Conservation (phyloP, 768 basidiomycete species). For the Ramaria rubella region DNA sequence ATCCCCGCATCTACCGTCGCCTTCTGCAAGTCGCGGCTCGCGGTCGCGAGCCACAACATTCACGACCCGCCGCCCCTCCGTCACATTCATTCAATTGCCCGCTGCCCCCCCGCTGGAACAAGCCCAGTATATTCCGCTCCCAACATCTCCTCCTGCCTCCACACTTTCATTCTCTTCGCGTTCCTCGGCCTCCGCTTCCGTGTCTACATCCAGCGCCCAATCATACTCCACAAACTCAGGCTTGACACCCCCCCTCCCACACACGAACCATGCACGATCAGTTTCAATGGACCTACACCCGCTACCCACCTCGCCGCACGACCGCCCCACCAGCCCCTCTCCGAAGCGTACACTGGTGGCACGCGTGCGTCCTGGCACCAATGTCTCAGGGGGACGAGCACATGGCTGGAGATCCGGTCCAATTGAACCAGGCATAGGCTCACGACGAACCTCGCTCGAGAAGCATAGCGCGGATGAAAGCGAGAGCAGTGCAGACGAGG, state of each 20-base stretch:
- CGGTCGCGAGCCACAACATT: constrained; percentile 18
- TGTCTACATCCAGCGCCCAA: not conserved
- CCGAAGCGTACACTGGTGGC: not conserved
- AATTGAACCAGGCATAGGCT: constrained; percentile 13
- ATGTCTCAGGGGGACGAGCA: constrained; percentile 33
- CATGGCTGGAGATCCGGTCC: constrained; percentile 19
- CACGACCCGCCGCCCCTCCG: constrained; percentile 45
- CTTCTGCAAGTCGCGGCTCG: not conserved
- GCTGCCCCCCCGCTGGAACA: not conserved
- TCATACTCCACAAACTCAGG: not conserved
- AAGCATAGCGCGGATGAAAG: constrained; percentile 3
- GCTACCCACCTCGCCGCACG: not conserved
- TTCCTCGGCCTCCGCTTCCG: constrained; percentile 58
- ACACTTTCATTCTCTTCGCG: constrained; percentile 70
- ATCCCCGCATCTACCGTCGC: constrained; percentile 14
- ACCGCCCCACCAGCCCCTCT: not conserved
- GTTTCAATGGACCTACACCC: not conserved
- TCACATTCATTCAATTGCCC: constrained; percentile 39
- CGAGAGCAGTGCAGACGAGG: constrained; percentile 9
- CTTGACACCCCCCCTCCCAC: not conserved
- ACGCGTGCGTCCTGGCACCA: constrained; percentile 35
- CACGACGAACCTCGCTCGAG: not conserved
- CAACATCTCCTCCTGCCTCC: constrained; percentile 66
- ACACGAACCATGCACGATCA: not conserved
- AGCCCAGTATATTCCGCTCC: constrained; percentile 15